Base-by-base conservation (phyloP, 1,284 basidiomycete genomes). In the Cystobasidium sp. region DNA sequence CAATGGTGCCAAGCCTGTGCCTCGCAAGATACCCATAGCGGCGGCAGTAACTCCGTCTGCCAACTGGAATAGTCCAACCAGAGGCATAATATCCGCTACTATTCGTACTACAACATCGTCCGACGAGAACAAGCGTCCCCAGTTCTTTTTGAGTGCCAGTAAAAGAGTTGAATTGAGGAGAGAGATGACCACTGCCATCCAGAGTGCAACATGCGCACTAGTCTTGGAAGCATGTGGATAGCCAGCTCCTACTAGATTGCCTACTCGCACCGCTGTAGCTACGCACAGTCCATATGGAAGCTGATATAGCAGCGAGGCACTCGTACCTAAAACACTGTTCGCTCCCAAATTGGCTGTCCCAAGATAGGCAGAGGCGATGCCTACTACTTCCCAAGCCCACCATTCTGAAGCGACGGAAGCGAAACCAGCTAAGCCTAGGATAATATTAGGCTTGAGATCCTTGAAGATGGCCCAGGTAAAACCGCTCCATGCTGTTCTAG, bases 401-500 rank as follows among this genome's bases (percentile, higher is more conserved):
- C 93, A 95, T 81, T 95, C 93, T 9, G 88, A 88, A 1, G 90
- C 91, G 9, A 86, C 81, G 82, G 83, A 79, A 1, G 75, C 77
- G n/a, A 80, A 78, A 9, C 93, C 91, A 6, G 90, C 90, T 24
- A 93, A 79, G 6, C 92, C 93, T 8, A 97, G 84, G 44, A 87
- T 87, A 1, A 90, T 85, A 43, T 94, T 84, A 18, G 91, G 86
- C 9, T 91, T 89, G 1, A 95, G 84, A 75, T 87, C 88, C 0
- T 87, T 87, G 82, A 93, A 91, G 77, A 85, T 86, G 8, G 87
- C 85, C 41, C 85, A 83, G 0, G 87, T 87, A 47, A 95, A 82
- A 0, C 93, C 94, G 79, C 91, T 87, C 92, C 94, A 97, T 0
- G 94, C 93, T 0, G 89, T 91, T 49, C 85, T 84, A 0, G 93